Percentiles rank a stretch among this genome's conserved stretches.
Evolutionary conservation across 176 grass and related monocot genomes (phyloP).

Genomic region (Lolium multiflorum): DNA sequence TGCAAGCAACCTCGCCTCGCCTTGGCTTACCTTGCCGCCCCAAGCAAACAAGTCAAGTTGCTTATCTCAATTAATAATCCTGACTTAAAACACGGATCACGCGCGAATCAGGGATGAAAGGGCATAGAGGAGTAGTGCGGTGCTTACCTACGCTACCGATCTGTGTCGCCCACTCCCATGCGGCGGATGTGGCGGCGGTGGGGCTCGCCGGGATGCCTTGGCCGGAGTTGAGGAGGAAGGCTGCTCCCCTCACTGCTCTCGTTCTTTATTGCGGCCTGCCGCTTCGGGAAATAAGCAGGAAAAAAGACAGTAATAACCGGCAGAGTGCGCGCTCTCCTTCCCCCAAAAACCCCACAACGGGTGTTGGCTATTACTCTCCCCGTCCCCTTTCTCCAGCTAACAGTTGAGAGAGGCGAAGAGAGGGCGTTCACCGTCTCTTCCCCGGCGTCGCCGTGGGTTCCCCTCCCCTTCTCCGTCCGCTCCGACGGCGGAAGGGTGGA

Average conservation of each 20-base stretch:
- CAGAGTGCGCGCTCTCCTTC: too few species aligned
- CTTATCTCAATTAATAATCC: neutral
- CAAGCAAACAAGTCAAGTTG: neutral
- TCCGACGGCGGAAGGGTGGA: too few species aligned
- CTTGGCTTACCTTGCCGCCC: neutral
- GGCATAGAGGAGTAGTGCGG: neutral
- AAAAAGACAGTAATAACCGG: neutral
- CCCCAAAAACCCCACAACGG: too few species aligned
- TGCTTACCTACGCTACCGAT: slow-evolving; percentile 7
- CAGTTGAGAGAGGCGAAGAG: too few species aligned
- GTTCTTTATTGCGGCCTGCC: too few species aligned
- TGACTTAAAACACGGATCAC: neutral
- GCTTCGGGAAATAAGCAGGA: neutral
- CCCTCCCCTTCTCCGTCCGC: too few species aligned
- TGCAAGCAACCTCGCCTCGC: slow-evolving; percentile 29
- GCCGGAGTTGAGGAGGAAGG: neutral
- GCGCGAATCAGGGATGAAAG: neutral
- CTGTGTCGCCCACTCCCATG: neutral
- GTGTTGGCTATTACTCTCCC: too few species aligned
- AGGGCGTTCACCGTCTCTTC: too few species aligned
- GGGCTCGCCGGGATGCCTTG: neutral
- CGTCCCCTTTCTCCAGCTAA: too few species aligned
- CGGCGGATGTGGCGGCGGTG: neutral
- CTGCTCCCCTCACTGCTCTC: neutral
- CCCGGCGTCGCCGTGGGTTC: too few species aligned